These are phyloP conservation scores for Urostyla sp. DNA, from an alignment of 73 alveolate genomes.

Conservation along the genomic window DNA sequence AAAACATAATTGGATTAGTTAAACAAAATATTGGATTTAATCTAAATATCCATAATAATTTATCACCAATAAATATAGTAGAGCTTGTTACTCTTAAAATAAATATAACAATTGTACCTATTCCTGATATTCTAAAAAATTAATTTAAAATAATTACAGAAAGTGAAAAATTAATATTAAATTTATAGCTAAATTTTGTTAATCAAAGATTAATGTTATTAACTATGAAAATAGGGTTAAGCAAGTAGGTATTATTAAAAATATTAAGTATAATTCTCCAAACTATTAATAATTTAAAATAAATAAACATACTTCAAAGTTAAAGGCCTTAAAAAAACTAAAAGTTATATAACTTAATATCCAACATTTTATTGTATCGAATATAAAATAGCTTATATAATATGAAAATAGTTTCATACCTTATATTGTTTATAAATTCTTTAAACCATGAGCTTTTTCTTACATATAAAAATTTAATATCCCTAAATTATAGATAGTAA, in stretches of 20 bases:
- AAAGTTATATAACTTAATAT: constrained; percentile 79
- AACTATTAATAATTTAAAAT: constrained; percentile 4
- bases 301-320: constrained; percentile 3
- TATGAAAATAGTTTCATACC: constrained; percentile 91
- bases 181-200: constrained; percentile 72
- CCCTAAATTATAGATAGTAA: constrained; percentile 91
- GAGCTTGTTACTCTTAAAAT: constrained; percentile 73
- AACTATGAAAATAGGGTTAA: constrained; percentile 81
- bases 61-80: constrained; percentile 66
- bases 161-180: constrained; percentile 71
- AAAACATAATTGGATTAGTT: constrained; percentile 65
- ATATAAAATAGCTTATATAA: constrained; percentile 90
- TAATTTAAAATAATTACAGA: too few relatives aligned
- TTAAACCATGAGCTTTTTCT: constrained; percentile 85
- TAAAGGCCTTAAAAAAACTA: constrained; percentile 49
- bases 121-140: constrained; percentile 72
- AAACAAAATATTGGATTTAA: constrained; percentile 77
- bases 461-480: constrained; percentile 80
- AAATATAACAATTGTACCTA: constrained; percentile 63
- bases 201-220: constrained; percentile 69
- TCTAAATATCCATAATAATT: constrained; percentile 72
- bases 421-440: constrained; percentile 90
- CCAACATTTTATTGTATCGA: constrained; percentile 86
- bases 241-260: constrained; percentile 80
- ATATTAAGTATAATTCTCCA: constrained; percentile 63